A percentile compares a stretch with the other conserved stretches of the same genome.
Conservation (phyloP, 2,329 filamentous ascomycete genomes). For the Trichoderma hamatum region DNA sequence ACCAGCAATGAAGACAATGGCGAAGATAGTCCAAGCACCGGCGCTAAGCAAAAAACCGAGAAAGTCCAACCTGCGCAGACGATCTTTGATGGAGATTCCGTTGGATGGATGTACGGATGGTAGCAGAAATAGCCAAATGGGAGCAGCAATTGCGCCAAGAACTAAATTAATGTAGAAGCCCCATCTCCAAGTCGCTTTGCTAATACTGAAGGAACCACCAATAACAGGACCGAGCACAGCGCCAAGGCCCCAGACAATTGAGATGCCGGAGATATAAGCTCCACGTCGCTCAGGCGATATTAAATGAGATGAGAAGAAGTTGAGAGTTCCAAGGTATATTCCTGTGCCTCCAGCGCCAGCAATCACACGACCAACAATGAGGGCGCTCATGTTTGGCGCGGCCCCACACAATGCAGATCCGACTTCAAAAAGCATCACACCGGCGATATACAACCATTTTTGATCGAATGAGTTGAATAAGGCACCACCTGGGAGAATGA, state of each 20-base stretch:
- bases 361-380: slow-evolving; percentile 52
- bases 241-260: slow-evolving; percentile 23
- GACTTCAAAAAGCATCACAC: slow-evolving; percentile 34
- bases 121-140: neutral
- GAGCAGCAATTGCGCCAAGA: slow-evolving; percentile 31
- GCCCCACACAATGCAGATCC: slow-evolving; percentile 45
- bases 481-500: slow-evolving; percentile 43
- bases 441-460: slow-evolving; percentile 44
- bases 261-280: slow-evolving; percentile 31
- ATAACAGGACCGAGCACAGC: slow-evolving; percentile 47
- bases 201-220: slow-evolving; percentile 44
- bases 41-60: neutral
- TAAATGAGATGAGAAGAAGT: slow-evolving; percentile 19
- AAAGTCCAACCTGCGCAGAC: slow-evolving; percentile 43
- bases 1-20: slow-evolving; percentile 53
- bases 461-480: slow-evolving; percentile 47
- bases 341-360: slow-evolving; percentile 47
- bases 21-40: slow-evolving; percentile 29
- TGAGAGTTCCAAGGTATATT: slow-evolving; percentile 39
- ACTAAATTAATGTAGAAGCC: slow-evolving; percentile 57
- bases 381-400: slow-evolving; percentile 46
- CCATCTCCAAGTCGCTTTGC: neutral
- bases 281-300: slow-evolving; percentile 34
- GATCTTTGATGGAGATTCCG: no score
- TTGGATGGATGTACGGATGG: neutral